A percentile compares a stretch with the other conserved stretches of the same genome.
Conservation (phyloP, 768 basidiomycete genomes). For the Podaxis sp. region DNA sequence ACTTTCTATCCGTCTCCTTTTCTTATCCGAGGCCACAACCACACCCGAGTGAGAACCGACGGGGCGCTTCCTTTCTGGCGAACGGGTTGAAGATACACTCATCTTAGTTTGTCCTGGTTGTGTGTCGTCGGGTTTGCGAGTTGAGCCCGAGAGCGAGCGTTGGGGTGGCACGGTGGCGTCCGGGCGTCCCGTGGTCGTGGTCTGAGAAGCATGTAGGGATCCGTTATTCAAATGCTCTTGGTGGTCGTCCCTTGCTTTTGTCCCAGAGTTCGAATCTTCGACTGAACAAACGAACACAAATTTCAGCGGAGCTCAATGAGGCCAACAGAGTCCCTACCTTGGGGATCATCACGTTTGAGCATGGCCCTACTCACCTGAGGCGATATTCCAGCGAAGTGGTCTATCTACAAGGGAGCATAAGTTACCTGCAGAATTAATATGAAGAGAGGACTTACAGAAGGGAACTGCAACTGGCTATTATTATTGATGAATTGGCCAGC, state of each 20-base stretch:
- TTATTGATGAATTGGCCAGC: not conserved
- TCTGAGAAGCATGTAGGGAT: not conserved
- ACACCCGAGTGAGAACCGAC: too few relatives aligned
- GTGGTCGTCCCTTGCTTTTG: not conserved
- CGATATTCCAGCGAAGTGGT: not conserved
- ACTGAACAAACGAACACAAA: not conserved
- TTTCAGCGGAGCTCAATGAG: not conserved
- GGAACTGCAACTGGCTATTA: slow-evolving; percentile 6
- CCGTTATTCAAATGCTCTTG: not conserved
- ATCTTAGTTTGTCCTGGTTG: not conserved
- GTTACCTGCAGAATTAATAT: not conserved
- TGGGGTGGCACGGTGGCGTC: not conserved
- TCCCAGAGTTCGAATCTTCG: not conserved
- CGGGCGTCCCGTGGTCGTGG: not conserved
- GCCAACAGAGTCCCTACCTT: not conserved
- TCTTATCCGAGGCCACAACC: not conserved
- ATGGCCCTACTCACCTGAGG: not conserved
- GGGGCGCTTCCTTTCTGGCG: not conserved
- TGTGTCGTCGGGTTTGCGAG: not conserved
- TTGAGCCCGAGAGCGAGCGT: not conserved
- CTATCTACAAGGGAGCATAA: not conserved
- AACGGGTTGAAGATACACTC: not conserved
- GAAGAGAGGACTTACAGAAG: not conserved
- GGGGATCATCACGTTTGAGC: not conserved
- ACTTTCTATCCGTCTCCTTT: not conserved